A percentile compares a stretch with the other conserved stretches of the same genome.
These are phyloP conservation scores for Phoma sp. DNA, from an alignment of 2,329 filamentous ascomycete species.

Conservation along the genomic window DNA sequence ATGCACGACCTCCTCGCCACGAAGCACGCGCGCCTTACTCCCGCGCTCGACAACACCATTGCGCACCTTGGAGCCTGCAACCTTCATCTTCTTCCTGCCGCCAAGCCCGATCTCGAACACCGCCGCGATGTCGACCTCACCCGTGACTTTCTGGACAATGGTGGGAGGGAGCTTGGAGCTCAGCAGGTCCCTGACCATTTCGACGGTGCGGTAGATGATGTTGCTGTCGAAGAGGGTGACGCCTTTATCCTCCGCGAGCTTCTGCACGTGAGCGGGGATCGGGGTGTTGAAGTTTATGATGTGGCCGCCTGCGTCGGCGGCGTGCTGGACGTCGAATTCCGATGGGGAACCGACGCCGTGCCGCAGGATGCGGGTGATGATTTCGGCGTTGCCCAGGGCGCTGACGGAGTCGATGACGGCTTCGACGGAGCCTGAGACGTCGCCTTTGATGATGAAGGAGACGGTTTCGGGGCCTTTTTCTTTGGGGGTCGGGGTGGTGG, in stretches of 20 bases:
- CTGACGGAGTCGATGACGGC: conserved; percentile 80
- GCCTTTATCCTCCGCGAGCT: conserved; percentile 70
- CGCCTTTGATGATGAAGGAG: conserved; percentile 87
- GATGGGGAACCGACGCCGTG: conserved; percentile 77
- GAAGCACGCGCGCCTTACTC: conserved; percentile 72
- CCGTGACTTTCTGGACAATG: conserved; percentile 73
- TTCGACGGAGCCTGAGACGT: conserved; percentile 93
- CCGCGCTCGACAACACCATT: conserved; percentile 75
- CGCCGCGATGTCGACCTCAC: conserved; percentile 85
- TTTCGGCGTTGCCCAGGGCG: conserved; percentile 83
- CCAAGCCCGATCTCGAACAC: conserved; percentile 84
- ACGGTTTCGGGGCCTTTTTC: conserved; percentile 62
- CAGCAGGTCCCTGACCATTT: conserved; percentile 72
- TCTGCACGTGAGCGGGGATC: conserved; percentile 70
- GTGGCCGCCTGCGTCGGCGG: conserved; percentile 73
- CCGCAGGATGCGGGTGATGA: conserved; percentile 76
- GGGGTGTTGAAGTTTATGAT: conserved; percentile 87
- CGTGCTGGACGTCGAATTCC: conserved; percentile 89
- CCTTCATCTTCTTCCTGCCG: conserved; percentile 70
- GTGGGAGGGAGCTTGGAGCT: conserved; percentile 71
- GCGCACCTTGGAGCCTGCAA: conserved; percentile 86
- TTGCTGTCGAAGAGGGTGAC: conserved; percentile 85
- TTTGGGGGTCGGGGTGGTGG: conserved; percentile 49
- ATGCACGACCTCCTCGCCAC: conserved; percentile 73
- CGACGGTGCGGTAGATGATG: conserved; percentile 80